These are phyloP conservation scores for Solanum okadae DNA, from an alignment of 257 asterid species.

Conservation along the genomic window DNA sequence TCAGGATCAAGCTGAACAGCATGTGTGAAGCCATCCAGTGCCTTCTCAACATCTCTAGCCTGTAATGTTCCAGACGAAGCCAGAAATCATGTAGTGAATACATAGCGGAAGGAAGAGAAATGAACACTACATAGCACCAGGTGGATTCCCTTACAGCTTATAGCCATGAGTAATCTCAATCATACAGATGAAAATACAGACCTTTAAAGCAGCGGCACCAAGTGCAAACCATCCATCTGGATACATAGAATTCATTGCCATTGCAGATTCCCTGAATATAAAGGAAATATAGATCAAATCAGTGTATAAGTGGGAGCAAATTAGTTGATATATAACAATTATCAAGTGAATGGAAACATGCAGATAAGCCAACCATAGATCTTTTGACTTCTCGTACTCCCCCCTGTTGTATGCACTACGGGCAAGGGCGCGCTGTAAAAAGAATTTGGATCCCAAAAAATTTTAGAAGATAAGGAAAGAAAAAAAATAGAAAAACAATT, in stretches of 20 bases:
- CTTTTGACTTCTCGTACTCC: conserved; percentile 66
- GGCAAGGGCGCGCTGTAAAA: conserved; percentile 60
- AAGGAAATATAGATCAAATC: not conserved
- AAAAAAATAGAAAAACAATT: not conserved
- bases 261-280: conserved; percentile 57
- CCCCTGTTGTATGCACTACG: conserved; percentile 84
- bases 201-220: conserved; percentile 89
- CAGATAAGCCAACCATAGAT: conserved; percentile 29
- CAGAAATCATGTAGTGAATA: not conserved
- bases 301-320: not conserved
- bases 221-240: conserved; percentile 97
- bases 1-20: conserved; percentile 96
- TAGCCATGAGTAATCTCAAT: not conserved
- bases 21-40: conserved; percentile 80
- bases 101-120: not conserved
- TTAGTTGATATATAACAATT: not conserved
- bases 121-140: not conserved
- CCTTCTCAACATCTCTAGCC: conserved; percentile 67
- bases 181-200: not conserved
- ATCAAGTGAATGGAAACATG: not conserved
- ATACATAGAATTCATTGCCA: conserved; percentile 75
- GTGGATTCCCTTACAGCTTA: not conserved
- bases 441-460: not conserved
- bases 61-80: not conserved
- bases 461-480: not conserved